Evolutionary conservation across 1,139 yeast species (phyloP).

Genomic region (Pichia kudriavzevii): DNA sequence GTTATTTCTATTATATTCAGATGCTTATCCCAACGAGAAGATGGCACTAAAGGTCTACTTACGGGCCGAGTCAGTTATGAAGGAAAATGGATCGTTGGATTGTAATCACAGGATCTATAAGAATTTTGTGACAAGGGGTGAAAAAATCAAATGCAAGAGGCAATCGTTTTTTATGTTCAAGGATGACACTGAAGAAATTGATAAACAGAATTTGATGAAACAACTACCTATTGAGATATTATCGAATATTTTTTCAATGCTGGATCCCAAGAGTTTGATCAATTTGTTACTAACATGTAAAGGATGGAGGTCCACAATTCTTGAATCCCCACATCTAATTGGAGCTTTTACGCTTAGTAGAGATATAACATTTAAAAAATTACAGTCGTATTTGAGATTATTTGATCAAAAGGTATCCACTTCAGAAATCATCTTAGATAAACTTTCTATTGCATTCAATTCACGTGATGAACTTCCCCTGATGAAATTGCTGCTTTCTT

Average conservation of each 20-base stretch:
- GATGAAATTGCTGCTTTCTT: conserved; percentile 6
- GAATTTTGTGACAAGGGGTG: conserved; percentile 1
- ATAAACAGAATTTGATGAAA: conserved; percentile 7
- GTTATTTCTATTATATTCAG: conserved; percentile 1
- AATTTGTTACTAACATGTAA: conserved; percentile 11
- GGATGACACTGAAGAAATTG: neutral
- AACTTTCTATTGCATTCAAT: conserved; percentile 2
- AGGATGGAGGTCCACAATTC: conserved; percentile 12
- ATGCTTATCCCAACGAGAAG: conserved; percentile 8
- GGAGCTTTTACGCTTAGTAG: conserved; percentile 5
- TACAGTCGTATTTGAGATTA: conserved; percentile 7
- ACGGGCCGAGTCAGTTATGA: neutral
- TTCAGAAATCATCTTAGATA: conserved; percentile 3
- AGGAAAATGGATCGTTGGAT: neutral
- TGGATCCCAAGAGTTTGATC: conserved; percentile 6
- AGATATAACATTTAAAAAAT: conserved; percentile 1
- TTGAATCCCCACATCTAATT: conserved; percentile 11
- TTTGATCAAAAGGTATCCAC: conserved; percentile 11
- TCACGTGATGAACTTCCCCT: conserved; percentile 1
- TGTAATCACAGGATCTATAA: conserved; percentile 1
- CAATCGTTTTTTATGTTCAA: neutral
- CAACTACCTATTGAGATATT: conserved; percentile 12
- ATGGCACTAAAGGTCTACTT: conserved; percentile 6
- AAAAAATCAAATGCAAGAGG: conserved; percentile 1
- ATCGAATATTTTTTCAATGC: conserved; percentile 3